These are phyloP conservation scores for Aegilops speltoides DNA, from an alignment of 176 grass and related monocot genomes.

Conservation along the genomic window DNA sequence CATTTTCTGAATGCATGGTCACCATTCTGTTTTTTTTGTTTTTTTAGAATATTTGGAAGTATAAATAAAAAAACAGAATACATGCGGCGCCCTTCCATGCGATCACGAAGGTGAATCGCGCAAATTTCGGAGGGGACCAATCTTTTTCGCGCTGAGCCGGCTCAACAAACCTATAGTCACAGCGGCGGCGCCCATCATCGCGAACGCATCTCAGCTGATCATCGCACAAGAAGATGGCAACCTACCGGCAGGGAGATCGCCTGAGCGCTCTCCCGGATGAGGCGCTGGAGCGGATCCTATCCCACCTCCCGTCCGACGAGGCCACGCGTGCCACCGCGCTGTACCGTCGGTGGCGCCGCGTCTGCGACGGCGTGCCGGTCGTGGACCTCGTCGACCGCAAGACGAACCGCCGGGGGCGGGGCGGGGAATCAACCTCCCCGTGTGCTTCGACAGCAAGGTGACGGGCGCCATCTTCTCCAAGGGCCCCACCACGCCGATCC, in stretches of 20 bases:
- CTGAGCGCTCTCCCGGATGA: not conserved
- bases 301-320: not conserved
- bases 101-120: no score
- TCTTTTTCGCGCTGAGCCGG: no score
- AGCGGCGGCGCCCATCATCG: not conserved
- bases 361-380: not conserved
- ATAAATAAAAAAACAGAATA: no score
- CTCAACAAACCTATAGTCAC: not conserved
- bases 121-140: no score
- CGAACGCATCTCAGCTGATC: not conserved
- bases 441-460: slow-evolving; percentile 12
- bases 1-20: no score
- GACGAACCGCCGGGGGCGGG: not conserved
- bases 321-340: not conserved
- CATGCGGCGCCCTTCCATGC: no score
- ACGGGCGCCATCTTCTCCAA: not conserved
- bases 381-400: not conserved
- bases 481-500: not conserved
- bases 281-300: not conserved
- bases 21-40: no score
- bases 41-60: no score
- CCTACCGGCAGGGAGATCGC: not conserved
- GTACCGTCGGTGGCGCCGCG: not conserved
- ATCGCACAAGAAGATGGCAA: not conserved
- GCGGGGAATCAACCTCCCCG: no score